Conservation (phyloP, 345 rosid genomes). For the Salix suchowensis region DNA sequence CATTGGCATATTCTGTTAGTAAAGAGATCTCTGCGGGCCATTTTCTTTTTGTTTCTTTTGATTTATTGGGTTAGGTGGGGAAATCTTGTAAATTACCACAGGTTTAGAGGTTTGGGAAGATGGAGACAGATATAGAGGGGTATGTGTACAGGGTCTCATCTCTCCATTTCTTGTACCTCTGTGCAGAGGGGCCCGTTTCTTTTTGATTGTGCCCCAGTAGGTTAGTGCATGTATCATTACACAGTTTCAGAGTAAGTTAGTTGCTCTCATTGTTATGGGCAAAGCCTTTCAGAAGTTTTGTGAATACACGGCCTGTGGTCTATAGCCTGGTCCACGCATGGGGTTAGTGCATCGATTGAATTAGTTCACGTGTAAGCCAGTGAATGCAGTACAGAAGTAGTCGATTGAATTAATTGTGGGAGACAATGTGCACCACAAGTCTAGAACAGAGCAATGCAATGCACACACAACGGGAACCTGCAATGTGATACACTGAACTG, state of each 20-base stretch:
- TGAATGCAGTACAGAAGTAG: no score
- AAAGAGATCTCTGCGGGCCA: conserved; percentile 14
- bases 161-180: conserved; percentile 25
- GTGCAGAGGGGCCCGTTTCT: conserved; percentile 21
- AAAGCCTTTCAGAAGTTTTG: conserved; percentile 45
- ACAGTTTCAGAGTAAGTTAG: conserved; percentile 38
- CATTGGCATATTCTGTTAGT: conserved; percentile 22
- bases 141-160: conserved; percentile 56
- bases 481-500: no score
- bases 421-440: no score
- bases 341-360: no score
- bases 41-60: not conserved
- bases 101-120: conserved; percentile 45
- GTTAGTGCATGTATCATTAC: conserved; percentile 49
- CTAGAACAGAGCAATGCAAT: no score
- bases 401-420: no score
- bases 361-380: no score
- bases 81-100: conserved; percentile 54
- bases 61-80: conserved; percentile 19
- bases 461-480: no score
- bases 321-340: conserved; percentile 6
- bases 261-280: conserved; percentile 26
- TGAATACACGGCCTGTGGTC: conserved; percentile 39
- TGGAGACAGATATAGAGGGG: conserved; percentile 57
- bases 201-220: conserved; percentile 38